Evolutionary conservation across 78 protist species (phyloP).

Genomic region (Dictyostelium firmibasis): DNA sequence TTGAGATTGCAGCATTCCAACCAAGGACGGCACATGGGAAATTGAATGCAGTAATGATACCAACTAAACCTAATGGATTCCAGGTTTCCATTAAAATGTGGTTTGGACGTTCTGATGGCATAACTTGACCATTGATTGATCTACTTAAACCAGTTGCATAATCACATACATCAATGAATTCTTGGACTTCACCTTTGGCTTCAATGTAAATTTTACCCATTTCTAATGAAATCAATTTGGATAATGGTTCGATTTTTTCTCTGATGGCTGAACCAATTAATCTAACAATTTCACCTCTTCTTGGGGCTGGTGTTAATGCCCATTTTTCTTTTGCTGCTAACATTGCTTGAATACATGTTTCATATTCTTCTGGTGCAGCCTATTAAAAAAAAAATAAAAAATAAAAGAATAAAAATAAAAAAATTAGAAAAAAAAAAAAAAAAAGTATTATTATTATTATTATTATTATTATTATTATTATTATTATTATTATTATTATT

Average conservation of each 20-base stretch:
- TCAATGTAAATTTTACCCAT: constrained; percentile 95
- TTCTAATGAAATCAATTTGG: constrained; percentile 91
- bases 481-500: too few species aligned
- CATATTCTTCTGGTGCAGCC: constrained; percentile 75
- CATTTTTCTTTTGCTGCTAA: constrained; percentile 70
- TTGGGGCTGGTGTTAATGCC: constrained; percentile 88
- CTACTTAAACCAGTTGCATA: constrained; percentile 92
- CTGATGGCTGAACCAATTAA: constrained; percentile 87
- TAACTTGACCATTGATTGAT: constrained; percentile 86
- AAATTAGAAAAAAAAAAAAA: neutral
- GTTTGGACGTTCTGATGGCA: constrained; percentile 93
- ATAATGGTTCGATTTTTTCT: constrained; percentile 79
- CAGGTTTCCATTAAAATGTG: constrained; percentile 91
- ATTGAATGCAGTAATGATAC: constrained; percentile 96
- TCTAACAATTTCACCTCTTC: constrained; percentile 94
- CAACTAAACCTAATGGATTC: constrained; percentile 95
- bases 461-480: neutral
- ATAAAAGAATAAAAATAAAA: neutral
- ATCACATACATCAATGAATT: constrained; percentile 93
- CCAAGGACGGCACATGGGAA: constrained; percentile 96
- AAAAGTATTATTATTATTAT: neutral
- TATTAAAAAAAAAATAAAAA: neutral
- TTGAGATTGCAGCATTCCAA: constrained; percentile 92
- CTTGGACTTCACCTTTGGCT: constrained; percentile 96
- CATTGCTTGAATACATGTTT: constrained; percentile 68